A percentile compares a stretch with the other conserved stretches of the same genome.
Conservation (phyloP, 106 monocot genomes). For the Ottelia alismoides region DNA sequence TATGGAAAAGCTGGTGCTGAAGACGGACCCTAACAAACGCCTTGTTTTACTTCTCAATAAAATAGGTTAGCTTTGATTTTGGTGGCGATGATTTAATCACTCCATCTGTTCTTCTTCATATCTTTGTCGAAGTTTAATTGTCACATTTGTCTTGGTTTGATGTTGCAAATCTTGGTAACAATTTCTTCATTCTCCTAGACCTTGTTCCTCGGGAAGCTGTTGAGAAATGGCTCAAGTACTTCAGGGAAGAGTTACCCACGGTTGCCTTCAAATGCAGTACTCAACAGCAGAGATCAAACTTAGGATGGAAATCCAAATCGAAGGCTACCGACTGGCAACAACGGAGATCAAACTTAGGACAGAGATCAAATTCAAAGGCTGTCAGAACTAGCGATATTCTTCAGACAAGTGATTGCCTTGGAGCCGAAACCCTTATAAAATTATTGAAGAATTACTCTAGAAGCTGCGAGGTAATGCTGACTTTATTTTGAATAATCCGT, state of each 20-base stretch:
- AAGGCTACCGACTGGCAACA: slow-evolving; percentile 57
- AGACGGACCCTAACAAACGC: slow-evolving; percentile 76
- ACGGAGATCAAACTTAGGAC: too few species aligned
- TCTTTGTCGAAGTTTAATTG: background rate
- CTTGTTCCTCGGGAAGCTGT: slow-evolving; percentile 81
- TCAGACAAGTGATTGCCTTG: slow-evolving; percentile 95
- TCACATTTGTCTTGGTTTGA: background rate
- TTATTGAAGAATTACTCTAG: slow-evolving; percentile 94
- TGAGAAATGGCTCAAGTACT: slow-evolving; percentile 95
- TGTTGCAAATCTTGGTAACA: too few species aligned
- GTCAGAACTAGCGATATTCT: slow-evolving; percentile 39
- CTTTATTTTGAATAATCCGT: too few species aligned
- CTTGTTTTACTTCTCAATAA: slow-evolving; percentile 93
- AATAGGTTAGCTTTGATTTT: slow-evolving; percentile 45
- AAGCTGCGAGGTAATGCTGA: slow-evolving; percentile 86
- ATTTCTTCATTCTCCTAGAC: slow-evolving; percentile 27
- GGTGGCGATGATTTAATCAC: too few species aligned
- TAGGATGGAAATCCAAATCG: slow-evolving; percentile 67
- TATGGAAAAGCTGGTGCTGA: slow-evolving; percentile 85
- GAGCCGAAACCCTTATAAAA: slow-evolving; percentile 91
- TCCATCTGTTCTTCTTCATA: too few species aligned
- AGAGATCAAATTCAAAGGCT: too few species aligned
- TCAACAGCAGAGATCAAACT: slow-evolving; percentile 81
- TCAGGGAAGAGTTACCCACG: slow-evolving; percentile 81
- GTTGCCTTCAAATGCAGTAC: slow-evolving; percentile 99